Evolutionary conservation across 495 filamentous ascomycete genomes (phyloP).

Genomic region (Lindgomyces ingoldianus): DNA sequence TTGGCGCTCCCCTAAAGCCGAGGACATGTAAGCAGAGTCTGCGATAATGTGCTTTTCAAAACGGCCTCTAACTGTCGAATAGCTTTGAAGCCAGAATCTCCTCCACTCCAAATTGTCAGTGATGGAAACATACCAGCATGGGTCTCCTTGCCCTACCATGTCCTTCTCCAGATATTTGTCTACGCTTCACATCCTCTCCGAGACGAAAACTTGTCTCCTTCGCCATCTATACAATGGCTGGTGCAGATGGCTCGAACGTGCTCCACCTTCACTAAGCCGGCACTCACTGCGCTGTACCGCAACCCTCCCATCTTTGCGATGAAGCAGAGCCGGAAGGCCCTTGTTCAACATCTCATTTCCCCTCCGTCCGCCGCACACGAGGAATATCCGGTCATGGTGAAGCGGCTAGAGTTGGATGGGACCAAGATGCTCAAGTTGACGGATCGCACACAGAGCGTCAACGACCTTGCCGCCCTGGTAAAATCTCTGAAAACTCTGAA

Average conservation of each 20-base stretch:
- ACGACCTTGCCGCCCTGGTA: slow-evolving; percentile 51
- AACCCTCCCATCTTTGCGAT: slow-evolving; percentile 63
- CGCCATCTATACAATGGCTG: slow-evolving; percentile 60
- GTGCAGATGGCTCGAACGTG: slow-evolving; percentile 62
- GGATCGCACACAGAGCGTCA: slow-evolving; percentile 16
- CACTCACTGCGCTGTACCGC: slow-evolving; percentile 71
- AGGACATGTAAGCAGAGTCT: neutral
- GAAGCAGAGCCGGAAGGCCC: slow-evolving; percentile 51
- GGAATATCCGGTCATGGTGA: slow-evolving; percentile 66
- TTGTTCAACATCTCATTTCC: slow-evolving; percentile 51
- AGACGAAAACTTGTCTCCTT: slow-evolving; percentile 48
- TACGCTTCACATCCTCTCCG: slow-evolving; percentile 64
- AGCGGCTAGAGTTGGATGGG: slow-evolving; percentile 66
- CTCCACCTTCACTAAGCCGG: slow-evolving; percentile 68
- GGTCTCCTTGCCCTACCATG: slow-evolving; percentile 69
- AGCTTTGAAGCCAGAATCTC: neutral
- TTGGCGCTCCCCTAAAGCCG: neutral
- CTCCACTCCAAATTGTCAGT: slow-evolving; percentile 4
- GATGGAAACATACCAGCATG: slow-evolving; percentile 48
- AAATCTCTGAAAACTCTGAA: slow-evolving; percentile 55
- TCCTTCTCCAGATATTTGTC: slow-evolving; percentile 68
- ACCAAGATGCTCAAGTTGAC: slow-evolving; percentile 31
- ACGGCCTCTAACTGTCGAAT: neutral
- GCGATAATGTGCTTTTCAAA: neutral
- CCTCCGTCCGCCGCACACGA: slow-evolving; percentile 49